Evolutionary conservation across 169 alveolate genomes (phyloP), one percentile per base, ranked within the genome.

Genomic region (Plasmodium yoelii): DNA sequence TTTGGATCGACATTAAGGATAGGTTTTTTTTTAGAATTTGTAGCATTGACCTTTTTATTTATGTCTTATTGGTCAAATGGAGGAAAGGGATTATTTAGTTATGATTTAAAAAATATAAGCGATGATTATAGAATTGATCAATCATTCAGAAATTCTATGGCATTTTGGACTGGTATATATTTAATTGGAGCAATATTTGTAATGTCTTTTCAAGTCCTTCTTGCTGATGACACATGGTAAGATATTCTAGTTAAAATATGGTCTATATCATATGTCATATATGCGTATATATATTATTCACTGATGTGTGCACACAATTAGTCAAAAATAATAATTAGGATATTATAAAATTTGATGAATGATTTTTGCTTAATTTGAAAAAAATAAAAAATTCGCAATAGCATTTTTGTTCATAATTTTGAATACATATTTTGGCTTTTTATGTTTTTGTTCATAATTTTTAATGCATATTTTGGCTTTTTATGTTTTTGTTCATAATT

Each of bases 161-260:
- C 97, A 18, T 77, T 93, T 15, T 92, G 93, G 91, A 64, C 97
- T 7, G 95, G 95, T 73, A 77, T 95, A 9, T 94, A 95, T 93
- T 71, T 96, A 93, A 67, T 95, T 15, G 98, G 98, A 28, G 95
- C 98, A 24, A 84, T 94, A 47, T 89, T 94, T 70, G 90, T 96
- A 55, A 93, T 96, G 93, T 94, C 96, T 87, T 96, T 96, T 90
- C 98, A 96, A 93, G 96, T 96, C 26, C 93, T 96, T 55, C 94
- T 96, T 18, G 98, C 98, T 12, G 98, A 96, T 72, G 98, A 96
- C 70, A 95, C 98, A 24, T 95, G 97, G 97, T 94, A 51, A 8
- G 59, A 5, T 15, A 3, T 51, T 51, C 18, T 51, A 34, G 0
- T 34, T 3, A 34, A 34, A 4, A 0, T 34, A 3, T 34, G 7